Percentiles rank a stretch among this genome's conserved stretches.
Conservation (phyloP, 805 yeast genomes). For the Kazachstania psychrophila region DNA sequence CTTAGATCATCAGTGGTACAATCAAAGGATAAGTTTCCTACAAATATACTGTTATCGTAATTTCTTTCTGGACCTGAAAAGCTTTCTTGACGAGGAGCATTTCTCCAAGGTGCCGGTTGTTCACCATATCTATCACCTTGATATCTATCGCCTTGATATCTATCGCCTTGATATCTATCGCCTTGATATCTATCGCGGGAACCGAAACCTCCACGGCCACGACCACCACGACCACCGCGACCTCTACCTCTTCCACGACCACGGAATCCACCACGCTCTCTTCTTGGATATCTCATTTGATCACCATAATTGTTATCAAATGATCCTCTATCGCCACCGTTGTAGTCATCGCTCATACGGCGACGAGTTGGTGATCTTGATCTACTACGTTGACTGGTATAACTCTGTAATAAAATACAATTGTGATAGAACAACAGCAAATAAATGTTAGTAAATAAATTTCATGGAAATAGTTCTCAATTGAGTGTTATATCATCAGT, state of each 20-base stretch:
- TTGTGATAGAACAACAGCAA: no score
- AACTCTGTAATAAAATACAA: no score
- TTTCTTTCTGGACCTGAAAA: constrained; percentile 36
- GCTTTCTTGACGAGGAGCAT: background rate
- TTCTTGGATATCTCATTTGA: constrained; percentile 3
- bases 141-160: background rate
- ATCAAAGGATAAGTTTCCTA: constrained; percentile 65
- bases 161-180: background rate
- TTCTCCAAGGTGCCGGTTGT: background rate
- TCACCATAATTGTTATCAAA: no score
- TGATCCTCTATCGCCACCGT: constrained; percentile 23
- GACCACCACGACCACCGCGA: constrained; percentile 13
- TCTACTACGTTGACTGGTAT: constrained; percentile 11
- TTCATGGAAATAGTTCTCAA: no score
- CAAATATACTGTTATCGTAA: constrained; percentile 57
- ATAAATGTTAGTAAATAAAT: no score
- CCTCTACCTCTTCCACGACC: constrained; percentile 17
- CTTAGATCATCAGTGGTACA: constrained; percentile 50
- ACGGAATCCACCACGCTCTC: constrained; percentile 13
- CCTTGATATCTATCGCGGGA: constrained; percentile 6
- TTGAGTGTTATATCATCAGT: background rate
- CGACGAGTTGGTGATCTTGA: constrained; percentile 20
- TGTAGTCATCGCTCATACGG: constrained; percentile 26
- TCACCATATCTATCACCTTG: background rate
- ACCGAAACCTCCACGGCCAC: constrained; percentile 8